Percentiles rank a stretch among this genome's conserved stretches.
These are phyloP conservation scores for Gossypium australe DNA, from an alignment of 345 rosid genomes.

Conservation along the genomic window DNA sequence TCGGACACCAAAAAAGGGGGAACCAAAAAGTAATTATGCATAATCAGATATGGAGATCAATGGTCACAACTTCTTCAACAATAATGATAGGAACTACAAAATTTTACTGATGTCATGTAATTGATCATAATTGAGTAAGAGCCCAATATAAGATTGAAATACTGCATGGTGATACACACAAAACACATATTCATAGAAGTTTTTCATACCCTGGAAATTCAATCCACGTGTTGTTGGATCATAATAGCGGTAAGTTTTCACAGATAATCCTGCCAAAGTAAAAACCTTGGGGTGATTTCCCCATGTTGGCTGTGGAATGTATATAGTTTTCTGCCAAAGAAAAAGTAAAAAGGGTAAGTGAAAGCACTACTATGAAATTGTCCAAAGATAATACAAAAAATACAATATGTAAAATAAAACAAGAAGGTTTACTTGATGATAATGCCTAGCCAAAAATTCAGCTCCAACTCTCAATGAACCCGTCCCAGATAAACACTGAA, in stretches of 20 bases:
- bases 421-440: conserved; percentile 46
- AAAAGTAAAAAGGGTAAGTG: conserved; percentile 14
- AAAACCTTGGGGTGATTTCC: conserved; percentile 95
- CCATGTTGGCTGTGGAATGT: conserved; percentile 96
- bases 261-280: conserved; percentile 76
- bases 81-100: background rate
- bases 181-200: conserved; percentile 2
- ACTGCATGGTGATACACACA: background rate
- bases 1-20: background rate
- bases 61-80: background rate
- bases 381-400: background rate
- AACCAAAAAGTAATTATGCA: background rate
- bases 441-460: conserved; percentile 79
- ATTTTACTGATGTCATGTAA: background rate
- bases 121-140: background rate
- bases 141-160: background rate
- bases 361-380: background rate
- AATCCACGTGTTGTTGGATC: conserved; percentile 92
- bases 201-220: conserved; percentile 61
- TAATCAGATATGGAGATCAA: background rate
- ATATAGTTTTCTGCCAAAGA: conserved; percentile 59
- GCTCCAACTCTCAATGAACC: conserved; percentile 96
- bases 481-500: conserved; percentile 94
- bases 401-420: background rate
- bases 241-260: conserved; percentile 83